Conservation (phyloP, 2,329 filamentous ascomycete genomes). For the Stagonosporopsis rhizophila region DNA sequence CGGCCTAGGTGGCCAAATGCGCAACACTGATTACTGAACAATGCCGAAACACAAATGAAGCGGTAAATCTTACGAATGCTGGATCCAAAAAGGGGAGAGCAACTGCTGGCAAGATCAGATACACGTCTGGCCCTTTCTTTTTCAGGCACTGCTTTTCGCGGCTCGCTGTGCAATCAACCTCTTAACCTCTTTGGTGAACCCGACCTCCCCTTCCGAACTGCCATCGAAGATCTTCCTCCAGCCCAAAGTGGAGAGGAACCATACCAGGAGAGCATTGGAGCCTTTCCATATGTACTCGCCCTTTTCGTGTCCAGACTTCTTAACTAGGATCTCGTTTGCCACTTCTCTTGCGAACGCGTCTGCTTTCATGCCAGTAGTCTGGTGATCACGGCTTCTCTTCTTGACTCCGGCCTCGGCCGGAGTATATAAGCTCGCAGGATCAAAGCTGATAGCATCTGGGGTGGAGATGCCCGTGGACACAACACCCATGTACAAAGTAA, state of each 20-base stretch:
- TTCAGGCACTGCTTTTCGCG: background rate
- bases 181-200: background rate
- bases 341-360: background rate
- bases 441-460: background rate
- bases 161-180: background rate
- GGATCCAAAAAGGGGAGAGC: too few relatives aligned
- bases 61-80: too few relatives aligned
- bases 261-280: background rate
- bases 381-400: background rate
- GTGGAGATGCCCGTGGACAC: background rate
- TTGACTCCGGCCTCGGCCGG: background rate
- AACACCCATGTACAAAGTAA: conserved; percentile 24
- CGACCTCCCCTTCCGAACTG: background rate
- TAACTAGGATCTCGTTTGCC: background rate
- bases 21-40: too few relatives aligned
- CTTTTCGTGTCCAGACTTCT: background rate
- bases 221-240: background rate
- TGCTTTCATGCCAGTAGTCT: background rate
- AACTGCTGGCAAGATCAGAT: background rate
- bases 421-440: background rate
- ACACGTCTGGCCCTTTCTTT: background rate
- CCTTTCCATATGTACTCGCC: background rate
- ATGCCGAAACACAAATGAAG: too few relatives aligned
- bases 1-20: too few relatives aligned
- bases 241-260: background rate